These are phyloP conservation scores for Mycena epipterygia DNA, from an alignment of 768 basidiomycete species.

Conservation along the genomic window DNA sequence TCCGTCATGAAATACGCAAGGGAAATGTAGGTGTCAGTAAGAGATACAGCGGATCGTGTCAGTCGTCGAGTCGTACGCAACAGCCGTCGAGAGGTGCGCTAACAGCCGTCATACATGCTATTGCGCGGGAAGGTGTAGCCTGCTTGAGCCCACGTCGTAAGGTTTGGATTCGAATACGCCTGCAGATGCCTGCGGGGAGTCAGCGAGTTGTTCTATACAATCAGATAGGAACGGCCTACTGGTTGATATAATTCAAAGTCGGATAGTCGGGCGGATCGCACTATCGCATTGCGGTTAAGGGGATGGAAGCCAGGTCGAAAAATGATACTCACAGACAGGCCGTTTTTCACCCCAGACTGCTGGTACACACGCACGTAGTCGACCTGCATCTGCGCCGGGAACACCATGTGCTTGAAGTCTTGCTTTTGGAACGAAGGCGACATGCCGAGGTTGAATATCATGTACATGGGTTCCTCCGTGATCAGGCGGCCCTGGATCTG, in stretches of 20 bases:
- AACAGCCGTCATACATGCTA: constrained; percentile 36
- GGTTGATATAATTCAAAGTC: constrained; percentile 84
- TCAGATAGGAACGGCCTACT: constrained; percentile 30
- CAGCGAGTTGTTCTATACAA: constrained; percentile 3
- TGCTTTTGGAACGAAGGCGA: constrained; percentile 81
- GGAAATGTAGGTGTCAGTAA: constrained; percentile 4
- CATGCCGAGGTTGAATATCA: constrained; percentile 90
- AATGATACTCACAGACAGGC: too few relatives aligned
- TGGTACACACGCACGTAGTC: constrained; percentile 95
- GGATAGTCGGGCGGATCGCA: too few relatives aligned
- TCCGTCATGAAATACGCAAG: constrained; percentile 14
- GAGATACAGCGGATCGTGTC: background rate
- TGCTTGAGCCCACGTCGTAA: constrained; percentile 88
- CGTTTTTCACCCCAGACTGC: constrained; percentile 75
- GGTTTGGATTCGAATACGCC: constrained; percentile 85
- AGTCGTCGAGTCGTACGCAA: background rate
- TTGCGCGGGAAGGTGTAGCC: constrained; percentile 79
- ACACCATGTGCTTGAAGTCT: constrained; percentile 78
- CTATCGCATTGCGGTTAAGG: constrained; percentile 63
- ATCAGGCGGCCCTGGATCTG: constrained; percentile 65
- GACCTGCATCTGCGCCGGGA: constrained; percentile 86
- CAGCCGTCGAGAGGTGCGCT: too few relatives aligned
- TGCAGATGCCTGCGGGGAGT: constrained; percentile 14
- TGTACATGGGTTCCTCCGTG: constrained; percentile 85
- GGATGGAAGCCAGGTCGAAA: too few relatives aligned